Conservation (phyloP, 2,329 filamentous ascomycete genomes). For the Parasarocladium wereldwijsianum region DNA sequence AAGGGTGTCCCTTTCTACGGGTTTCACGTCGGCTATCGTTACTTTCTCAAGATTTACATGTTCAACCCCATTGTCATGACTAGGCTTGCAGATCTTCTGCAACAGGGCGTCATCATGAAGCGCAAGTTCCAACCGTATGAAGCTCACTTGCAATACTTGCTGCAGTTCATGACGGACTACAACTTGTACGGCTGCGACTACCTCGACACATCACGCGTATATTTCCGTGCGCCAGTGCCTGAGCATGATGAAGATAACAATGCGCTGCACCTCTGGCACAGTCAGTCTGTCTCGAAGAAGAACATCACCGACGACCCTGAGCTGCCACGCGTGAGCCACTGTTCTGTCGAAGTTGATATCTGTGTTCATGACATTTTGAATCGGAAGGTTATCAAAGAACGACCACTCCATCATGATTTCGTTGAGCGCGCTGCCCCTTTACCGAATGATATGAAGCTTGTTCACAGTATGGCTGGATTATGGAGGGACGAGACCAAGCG, state of each 20-base stretch:
- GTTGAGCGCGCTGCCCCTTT: constrained; percentile 54
- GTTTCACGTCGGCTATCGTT: constrained; percentile 80
- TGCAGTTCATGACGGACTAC: constrained; percentile 98
- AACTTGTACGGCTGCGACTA: constrained; percentile 92
- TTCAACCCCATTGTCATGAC: constrained; percentile 78
- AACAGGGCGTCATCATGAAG: constrained; percentile 78
- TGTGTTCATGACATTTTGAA: constrained; percentile 82
- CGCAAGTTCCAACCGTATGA: constrained; percentile 81
- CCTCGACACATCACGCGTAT: constrained; percentile 55
- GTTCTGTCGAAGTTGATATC: constrained; percentile 78
- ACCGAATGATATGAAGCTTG: constrained; percentile 59
- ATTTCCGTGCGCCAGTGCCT: constrained; percentile 66
- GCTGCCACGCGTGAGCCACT: constrained; percentile 72
- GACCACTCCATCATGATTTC: constrained; percentile 80
- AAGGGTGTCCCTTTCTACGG: constrained; percentile 95
- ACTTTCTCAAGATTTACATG: constrained; percentile 90
- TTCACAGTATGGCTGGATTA: constrained; percentile 84
- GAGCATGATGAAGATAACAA: constrained; percentile 45
- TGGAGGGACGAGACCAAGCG: constrained; percentile 84
- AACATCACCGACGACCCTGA: constrained; percentile 35
- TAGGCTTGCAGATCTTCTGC: constrained; percentile 72
- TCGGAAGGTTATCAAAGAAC: constrained; percentile 55
- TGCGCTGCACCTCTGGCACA: constrained; percentile 63
- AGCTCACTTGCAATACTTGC: constrained; percentile 78
- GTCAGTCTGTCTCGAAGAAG: constrained; percentile 45